These are phyloP conservation scores for Aspergillus felis DNA, from an alignment of 2,329 filamentous ascomycete genomes.

Conservation along the genomic window DNA sequence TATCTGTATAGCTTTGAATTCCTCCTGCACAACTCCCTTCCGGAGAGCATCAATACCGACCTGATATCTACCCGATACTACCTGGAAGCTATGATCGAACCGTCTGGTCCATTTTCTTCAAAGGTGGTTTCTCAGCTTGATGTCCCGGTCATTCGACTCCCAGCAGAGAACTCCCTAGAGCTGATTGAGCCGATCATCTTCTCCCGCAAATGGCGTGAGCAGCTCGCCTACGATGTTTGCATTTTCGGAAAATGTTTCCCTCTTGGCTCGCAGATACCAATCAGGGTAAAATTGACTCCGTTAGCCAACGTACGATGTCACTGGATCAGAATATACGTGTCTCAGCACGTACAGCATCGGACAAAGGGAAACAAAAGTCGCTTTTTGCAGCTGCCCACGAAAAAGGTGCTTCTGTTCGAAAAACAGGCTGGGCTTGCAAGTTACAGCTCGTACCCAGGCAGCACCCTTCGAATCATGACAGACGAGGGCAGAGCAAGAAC, in stretches of 20 bases:
- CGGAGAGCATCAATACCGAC: conserved; percentile 82
- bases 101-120: conserved; percentile 82
- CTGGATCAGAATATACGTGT: conserved; percentile 85
- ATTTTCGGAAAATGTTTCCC: conserved; percentile 95
- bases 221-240: conserved; percentile 91
- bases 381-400: conserved; percentile 75
- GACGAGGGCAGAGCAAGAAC: conserved; percentile 73
- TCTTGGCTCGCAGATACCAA: conserved; percentile 79
- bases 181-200: conserved; percentile 92
- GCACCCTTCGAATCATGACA: conserved; percentile 70
- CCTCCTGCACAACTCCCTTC: conserved; percentile 69
- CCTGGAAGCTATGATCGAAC: conserved; percentile 77
- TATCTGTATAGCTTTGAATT: conserved; percentile 77
- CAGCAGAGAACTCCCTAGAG: conserved; percentile 82
- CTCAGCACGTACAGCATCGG: conserved; percentile 88
- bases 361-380: conserved; percentile 73
- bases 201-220: conserved; percentile 89
- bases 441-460: conserved; percentile 67
- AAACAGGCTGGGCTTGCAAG: conserved; percentile 78
- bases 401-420: conserved; percentile 82
- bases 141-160: conserved; percentile 76
- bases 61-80: conserved; percentile 86
- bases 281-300: conserved; percentile 89
- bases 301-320: conserved; percentile 90
- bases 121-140: conserved; percentile 81